Evolutionary conservation across 1,139 yeast species (phyloP), one percentile per base, ranked within the genome.

Genomic region (Sugiyamaella grinbergsii): DNA sequence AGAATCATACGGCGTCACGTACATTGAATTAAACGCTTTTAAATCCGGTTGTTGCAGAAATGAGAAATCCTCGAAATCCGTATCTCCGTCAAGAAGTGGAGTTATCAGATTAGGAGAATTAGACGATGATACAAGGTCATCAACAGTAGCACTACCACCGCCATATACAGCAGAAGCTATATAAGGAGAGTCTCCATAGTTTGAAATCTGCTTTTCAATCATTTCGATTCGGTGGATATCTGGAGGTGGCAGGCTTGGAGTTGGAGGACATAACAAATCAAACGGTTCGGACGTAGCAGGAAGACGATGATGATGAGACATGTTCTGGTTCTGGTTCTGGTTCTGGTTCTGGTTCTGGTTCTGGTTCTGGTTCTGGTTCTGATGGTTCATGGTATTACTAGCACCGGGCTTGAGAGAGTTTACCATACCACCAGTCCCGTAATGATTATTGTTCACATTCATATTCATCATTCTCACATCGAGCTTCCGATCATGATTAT

Each of bases 111-210:
- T 34, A 19, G 39, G 23, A 34, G 13, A 34, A 34, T 34, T 15
- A 34, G 39, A n/a, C 11, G 23, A 5, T 34, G 29, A 26, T 8
- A n/a, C 23, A n/a, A 34, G 13, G 31, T 29, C 43, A 2, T 26
- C 38, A n/a, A 20, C 32, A 13, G n/a, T 32, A 22, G 10, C 28
- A 36, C 23, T 26, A 20, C 33, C 38, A 37, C 41, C 46, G 16
- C 55, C 52, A 31, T 53, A 53, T 2, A 50, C 26, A 20, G 55
- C 49, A 15, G 55, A 53, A 5, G 53, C 53, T 20, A 53, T 53
- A 32, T 32, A 53, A 8, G 55, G 55, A 3, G 50, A 29, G 8
- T 37, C 40, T 11, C 52, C 50, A 20, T 32, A 46, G 10, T 42
- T 43, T n/a, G 49, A 38, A 18, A 53, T 34, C 45, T 53, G 55